Conservation (phyloP, 208 protist species). For the Zelonia costaricensis region DNA sequence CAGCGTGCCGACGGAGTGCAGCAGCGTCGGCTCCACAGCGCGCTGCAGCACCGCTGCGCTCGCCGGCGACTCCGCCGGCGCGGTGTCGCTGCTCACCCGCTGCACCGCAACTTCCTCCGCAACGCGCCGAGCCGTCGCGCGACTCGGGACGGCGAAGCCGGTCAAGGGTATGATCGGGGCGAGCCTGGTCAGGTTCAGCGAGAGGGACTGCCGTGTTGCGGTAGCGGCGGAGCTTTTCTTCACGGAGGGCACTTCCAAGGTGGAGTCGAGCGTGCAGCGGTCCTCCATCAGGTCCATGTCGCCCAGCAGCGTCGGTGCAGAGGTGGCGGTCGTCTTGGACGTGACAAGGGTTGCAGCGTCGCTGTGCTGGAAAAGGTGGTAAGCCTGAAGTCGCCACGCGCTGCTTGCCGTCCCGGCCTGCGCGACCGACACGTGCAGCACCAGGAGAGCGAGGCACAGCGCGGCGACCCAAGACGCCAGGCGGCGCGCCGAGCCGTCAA, state of each 20-base stretch:
- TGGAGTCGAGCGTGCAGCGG: neutral
- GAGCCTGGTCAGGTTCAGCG: neutral
- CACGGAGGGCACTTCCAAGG: neutral
- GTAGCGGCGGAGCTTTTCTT: neutral
- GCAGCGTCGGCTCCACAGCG: slow-evolving; percentile 4
- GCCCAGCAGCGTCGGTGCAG: neutral
- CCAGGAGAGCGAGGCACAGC: no score
- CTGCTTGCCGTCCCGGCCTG: neutral
- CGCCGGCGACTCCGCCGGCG: slow-evolving; percentile 10
- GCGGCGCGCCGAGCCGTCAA: no score
- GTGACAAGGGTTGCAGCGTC: neutral
- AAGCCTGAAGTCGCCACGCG: slow-evolving; percentile 14
- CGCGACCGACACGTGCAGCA: neutral
- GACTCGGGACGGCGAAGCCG: neutral
- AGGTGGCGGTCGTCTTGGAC: neutral
- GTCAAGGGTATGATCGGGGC: neutral
- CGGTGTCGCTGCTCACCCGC: neutral
- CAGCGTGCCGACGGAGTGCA: slow-evolving; percentile 9
- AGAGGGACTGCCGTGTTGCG: slow-evolving; percentile 6
- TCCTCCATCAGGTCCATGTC: neutral
- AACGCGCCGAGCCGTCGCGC: neutral
- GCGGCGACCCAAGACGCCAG: no score
- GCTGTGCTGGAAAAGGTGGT: slow-evolving; percentile 12
- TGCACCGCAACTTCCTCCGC: neutral
- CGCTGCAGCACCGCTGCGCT: slow-evolving; percentile 4